These are phyloP conservation scores for Pythium biforme DNA, from an alignment of 352 stramenopile genomes.

Conservation along the genomic window DNA sequence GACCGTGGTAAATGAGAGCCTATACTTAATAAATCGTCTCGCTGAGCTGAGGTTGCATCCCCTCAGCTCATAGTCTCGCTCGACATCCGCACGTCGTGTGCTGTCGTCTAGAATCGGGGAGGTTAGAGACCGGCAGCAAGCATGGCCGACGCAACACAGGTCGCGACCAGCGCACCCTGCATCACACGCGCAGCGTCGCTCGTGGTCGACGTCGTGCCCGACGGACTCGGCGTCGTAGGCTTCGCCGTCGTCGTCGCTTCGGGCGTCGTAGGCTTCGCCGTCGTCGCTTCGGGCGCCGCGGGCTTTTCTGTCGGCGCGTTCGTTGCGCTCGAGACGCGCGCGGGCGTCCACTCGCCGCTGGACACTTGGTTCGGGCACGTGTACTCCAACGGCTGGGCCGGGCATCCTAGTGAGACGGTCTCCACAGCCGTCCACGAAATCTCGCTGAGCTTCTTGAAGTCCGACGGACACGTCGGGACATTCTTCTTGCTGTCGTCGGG, in stretches of 20 bases:
- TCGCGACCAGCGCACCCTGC: neutral
- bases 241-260: neutral
- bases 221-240: neutral
- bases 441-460: conserved; percentile 17
- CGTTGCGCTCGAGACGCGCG: neutral
- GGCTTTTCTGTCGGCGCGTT: conserved; percentile 5
- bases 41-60: no score
- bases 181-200: neutral
- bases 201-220: neutral
- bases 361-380: conserved; percentile 42
- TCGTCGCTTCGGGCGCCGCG: no score
- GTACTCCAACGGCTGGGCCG: conserved; percentile 17
- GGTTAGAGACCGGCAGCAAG: neutral
- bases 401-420: conserved; percentile 5
- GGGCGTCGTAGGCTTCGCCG: neutral
- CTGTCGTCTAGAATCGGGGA: no score
- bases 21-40: no score
- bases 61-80: no score
- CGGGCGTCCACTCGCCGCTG: conserved; percentile 40
- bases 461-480: conserved; percentile 10
- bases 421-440: conserved; percentile 14
- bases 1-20: no score
- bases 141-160: neutral
- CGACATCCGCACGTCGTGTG: no score
- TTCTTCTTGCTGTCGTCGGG: conserved; percentile 7